Base-by-base conservation (phyloP, 78 protist genomes). In the Dictyostelium capitatum region DNA sequence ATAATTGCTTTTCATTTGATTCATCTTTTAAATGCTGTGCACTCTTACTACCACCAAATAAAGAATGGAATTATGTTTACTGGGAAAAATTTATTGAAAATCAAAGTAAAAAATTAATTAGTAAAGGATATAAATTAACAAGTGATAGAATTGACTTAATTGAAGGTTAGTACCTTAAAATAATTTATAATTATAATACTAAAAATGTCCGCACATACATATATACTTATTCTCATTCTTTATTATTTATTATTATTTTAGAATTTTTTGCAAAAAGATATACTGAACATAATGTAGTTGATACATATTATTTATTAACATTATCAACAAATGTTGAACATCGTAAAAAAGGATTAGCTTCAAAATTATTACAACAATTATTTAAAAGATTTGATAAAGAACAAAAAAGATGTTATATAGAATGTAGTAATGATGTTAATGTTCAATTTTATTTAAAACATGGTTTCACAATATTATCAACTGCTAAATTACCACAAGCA, bases 261-360 rank as follows among this genome's bases (percentile, higher is more conserved):
- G 92, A 85, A 47, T 85, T 57, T 30, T 75, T 85, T 62, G 64
- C 83, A 28, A 69, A 74, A 56, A 37, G 28, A 51, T 85, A 75
- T 53, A 17, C 7, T 19, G 77, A 73, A 23, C 62, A 53, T 62
- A 51, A 85, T 74, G 67, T 79, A 25, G 79, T 85, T 48, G 83
- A 75, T 30, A 82, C 83, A 20, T 85, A 85, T 30, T 85, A 85
- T 75, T 59, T 85, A 30, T 85, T 85, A 75, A 75, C 79, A 23
- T 57, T 85, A 20, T 85, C 92, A 59, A 85, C 92, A 17, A 64
- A 85, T 75, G 37, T 41, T 8, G 79, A 32, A 6, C 79, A 51
- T 15, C 19, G 77, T 48, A 67, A 67, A 14, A 48, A 75, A 20
- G 92, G 92, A 7, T 85, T 85, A 64, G 92, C 83, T 43, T 69